Base-by-base conservation (phyloP, 106 monocot genomes). In the Apostasia shenzhenica region DNA sequence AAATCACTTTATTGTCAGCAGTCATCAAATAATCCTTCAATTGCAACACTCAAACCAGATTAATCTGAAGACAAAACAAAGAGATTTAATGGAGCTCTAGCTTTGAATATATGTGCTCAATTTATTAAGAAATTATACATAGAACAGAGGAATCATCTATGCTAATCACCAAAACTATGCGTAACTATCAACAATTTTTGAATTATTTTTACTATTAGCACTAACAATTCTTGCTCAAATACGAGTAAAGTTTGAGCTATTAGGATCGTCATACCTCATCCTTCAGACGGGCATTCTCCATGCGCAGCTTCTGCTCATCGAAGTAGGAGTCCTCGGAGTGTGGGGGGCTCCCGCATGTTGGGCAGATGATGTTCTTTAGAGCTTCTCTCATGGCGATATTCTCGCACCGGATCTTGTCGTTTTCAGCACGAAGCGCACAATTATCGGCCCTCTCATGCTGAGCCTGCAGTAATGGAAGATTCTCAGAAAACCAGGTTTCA, bases 361-460 rank as follows among this genome's bases (percentile, higher is more conserved):
- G 84, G 68, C 88, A 88, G 61, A 79, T 75, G 48, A 75, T 42
- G 67, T 82, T 79, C 66, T 76, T 81, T 14, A 88, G 52, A 2
- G 88, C 81, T 76, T 81, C 81, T 2, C 63, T 59, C 43, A 88
- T 84, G 57, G 77, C 73, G 55, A 88, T 83, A 50, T 84, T 88
- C 54, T 84, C 88, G 55, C 79, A 81, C 6, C 81, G 78, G 72
- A 88, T 84, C 71, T 77, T 88, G 57, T 88, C 88, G 58, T 88
- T 88, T 66, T 88, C 88, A 2, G 78, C 46, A 9, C 88, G 78
- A 1, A 88, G 81, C 8, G 81, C 9, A 59, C 84, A 81, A 67
- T 88, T 88, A 70, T 76, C 84, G 1, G 81, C 64, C 56, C 81
- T 76, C 59, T 88, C 88, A 44, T 86, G 81, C 50, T 90, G 90